Base-by-base conservation (phyloP, 2,329 filamentous ascomycete genomes). In the Fusarium sp. region DNA sequence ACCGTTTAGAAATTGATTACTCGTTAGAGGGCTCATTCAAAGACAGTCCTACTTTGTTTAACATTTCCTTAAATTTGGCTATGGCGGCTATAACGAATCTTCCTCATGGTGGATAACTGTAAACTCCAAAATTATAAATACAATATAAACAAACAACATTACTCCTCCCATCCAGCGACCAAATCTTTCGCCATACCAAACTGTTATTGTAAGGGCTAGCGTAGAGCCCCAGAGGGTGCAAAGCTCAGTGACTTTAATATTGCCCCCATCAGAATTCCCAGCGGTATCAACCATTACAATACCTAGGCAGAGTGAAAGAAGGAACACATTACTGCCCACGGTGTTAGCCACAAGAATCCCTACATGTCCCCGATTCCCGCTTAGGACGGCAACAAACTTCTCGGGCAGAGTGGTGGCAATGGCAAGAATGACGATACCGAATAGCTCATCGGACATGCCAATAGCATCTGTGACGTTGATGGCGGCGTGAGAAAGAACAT, bases 61-160 rank as follows among this genome's bases (percentile, higher is more conserved):
- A 3, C 0, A 7, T n/a, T 10, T 6, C 3, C 10, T 21, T 23
- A 1, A 2, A 6, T 0, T 42, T 13, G 3, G 14, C 9, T 14
- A 6, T 2, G 5, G 11, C 1, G 2, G 2, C 19, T n/a, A 25
- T 12, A 1, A 18, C 1, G 4, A 10, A 2, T 31, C 6, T 5
- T 2, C 18, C 1, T 0, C 1, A 5, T 9, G 12, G 2, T 14
- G 12, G 1, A 48, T 21, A 21, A 34, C 4, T 7, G 42, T 37
- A 34, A 49, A 21, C 42, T 55, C 52, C 21, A 2, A 14, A 4
- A 18, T 3, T 10, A 55, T 26, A 13, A 55, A 49, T 1, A 9
- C 2, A 19, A 49, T 1, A 4, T 55, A 55, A 4, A 13, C 18
- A 3, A 21, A 1, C 14, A 49, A 4, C 52, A 55, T 55, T 0